These are phyloP conservation scores for Leccinum longicurvipes DNA, from an alignment of 768 basidiomycete species.

Conservation along the genomic window DNA sequence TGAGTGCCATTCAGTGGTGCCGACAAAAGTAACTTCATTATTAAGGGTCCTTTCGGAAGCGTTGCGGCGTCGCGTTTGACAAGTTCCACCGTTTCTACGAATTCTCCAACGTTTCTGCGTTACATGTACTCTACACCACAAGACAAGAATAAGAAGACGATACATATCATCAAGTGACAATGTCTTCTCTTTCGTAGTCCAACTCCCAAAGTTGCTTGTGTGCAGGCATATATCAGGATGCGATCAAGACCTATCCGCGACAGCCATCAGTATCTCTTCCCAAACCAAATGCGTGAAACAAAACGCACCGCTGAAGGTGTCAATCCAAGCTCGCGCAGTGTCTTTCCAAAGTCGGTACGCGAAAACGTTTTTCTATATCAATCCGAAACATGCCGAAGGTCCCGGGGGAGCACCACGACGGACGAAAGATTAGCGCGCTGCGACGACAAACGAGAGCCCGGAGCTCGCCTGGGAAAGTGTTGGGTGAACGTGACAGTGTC, in stretches of 20 bases:
- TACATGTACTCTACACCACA: neutral
- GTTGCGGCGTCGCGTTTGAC: too few relatives aligned
- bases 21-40: too few relatives aligned
- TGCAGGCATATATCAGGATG: conserved; percentile 32
- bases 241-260: conserved; percentile 49
- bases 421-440: neutral
- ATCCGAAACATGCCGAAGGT: neutral
- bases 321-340: conserved; percentile 78
- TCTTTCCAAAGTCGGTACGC: conserved; percentile 70
- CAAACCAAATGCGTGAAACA: neutral
- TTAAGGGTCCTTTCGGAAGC: too few relatives aligned
- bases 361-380: conserved; percentile 60
- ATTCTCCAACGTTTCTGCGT: neutral
- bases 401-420: neutral
- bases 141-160: neutral
- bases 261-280: conserved; percentile 1
- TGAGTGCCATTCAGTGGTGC: too few relatives aligned
- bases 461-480: conserved; percentile 79
- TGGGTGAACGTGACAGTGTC: conserved; percentile 77
- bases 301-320: conserved; percentile 74
- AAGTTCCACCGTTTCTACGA: neutral
- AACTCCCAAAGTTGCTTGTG: neutral
- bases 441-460: neutral
- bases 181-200: neutral
- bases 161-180: neutral